phyloP scores from a whole-genome alignment of 257 asterid genomes.

The Solanum chilense region DNA sequence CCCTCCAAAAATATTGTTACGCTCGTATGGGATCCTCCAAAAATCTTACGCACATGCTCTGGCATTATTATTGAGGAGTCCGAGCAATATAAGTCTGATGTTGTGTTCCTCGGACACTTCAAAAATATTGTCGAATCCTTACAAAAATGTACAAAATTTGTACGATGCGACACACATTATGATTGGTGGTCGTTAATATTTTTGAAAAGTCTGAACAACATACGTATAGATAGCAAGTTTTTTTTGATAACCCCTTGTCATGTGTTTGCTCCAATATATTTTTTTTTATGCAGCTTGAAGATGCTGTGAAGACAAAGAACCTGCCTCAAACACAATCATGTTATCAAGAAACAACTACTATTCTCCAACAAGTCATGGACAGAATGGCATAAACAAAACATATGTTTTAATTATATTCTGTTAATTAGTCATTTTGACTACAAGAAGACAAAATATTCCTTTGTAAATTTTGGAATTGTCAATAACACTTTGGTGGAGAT shows the following conservation, averaged over 20 bases:
- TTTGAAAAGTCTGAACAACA: neutral
- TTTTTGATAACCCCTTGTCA: neutral
- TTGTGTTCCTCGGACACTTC: neutral
- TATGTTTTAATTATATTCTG: neutral
- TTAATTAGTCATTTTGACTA: neutral
- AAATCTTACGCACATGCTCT: neutral
- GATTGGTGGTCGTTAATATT: fast-evolving
- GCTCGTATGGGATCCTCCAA: neutral
- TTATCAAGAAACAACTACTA: conserved; percentile 39
- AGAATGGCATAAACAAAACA: conserved; percentile 40
- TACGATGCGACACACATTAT: neutral
- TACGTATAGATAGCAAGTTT: neutral
- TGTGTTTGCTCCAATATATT: neutral
- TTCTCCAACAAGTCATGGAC: conserved; percentile 62
- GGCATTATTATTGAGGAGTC: neutral
- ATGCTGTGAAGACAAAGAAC: conserved; percentile 41
- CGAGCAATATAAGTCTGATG: neutral
- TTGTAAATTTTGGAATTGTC: neutral
- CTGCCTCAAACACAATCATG: conserved; percentile 28
- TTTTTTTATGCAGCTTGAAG: conserved; percentile 37
- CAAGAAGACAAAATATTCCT: conserved; percentile 7
- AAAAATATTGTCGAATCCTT: neutral
- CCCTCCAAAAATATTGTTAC: neutral
- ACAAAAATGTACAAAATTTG: neutral
- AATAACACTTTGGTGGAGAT: neutral